Conservation (phyloP, 2,329 filamentous ascomycete species). For the Graphilbum fragrans region DNA sequence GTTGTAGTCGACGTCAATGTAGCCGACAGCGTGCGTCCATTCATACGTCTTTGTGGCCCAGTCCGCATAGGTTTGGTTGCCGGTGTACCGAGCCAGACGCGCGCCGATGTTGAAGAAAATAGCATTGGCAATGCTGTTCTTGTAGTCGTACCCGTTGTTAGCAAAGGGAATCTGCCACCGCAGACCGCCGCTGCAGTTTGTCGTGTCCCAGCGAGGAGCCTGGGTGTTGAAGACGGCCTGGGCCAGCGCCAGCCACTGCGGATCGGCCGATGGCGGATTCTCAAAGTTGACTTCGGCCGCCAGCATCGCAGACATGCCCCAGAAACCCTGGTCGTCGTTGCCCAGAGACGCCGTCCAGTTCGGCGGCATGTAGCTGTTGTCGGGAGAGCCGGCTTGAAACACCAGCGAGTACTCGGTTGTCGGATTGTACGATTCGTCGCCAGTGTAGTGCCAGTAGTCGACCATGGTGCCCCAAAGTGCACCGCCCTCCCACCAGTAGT, state of each 20-base stretch:
- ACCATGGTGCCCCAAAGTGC: slow-evolving; percentile 57
- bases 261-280: slow-evolving; percentile 39
- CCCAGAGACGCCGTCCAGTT: slow-evolving; percentile 48
- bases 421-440: slow-evolving; percentile 50
- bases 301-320: slow-evolving; percentile 56
- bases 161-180: slow-evolving; percentile 68
- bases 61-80: slow-evolving; percentile 50
- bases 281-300: slow-evolving; percentile 55
- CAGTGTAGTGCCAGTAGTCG: slow-evolving; percentile 59
- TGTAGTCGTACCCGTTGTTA: slow-evolving; percentile 69
- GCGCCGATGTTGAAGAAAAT: slow-evolving; percentile 54
- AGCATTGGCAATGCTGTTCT: slow-evolving; percentile 49
- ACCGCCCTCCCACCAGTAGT: slow-evolving; percentile 66
- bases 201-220: slow-evolving; percentile 49
- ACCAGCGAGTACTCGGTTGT: slow-evolving; percentile 43
- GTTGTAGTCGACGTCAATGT: slow-evolving; percentile 45
- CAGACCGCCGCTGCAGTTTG: slow-evolving; percentile 55
- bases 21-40: slow-evolving; percentile 41
- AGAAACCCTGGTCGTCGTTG: slow-evolving; percentile 60
- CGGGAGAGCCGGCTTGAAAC: slow-evolving; percentile 42
- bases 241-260: slow-evolving; percentile 53
- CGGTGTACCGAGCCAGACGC: slow-evolving; percentile 59
- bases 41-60: slow-evolving; percentile 51
- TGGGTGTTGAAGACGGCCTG: slow-evolving; percentile 58
- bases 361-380: slow-evolving; percentile 44